Base-by-base conservation (phyloP, 139 green algal species). In the Marvania coccoides region DNA sequence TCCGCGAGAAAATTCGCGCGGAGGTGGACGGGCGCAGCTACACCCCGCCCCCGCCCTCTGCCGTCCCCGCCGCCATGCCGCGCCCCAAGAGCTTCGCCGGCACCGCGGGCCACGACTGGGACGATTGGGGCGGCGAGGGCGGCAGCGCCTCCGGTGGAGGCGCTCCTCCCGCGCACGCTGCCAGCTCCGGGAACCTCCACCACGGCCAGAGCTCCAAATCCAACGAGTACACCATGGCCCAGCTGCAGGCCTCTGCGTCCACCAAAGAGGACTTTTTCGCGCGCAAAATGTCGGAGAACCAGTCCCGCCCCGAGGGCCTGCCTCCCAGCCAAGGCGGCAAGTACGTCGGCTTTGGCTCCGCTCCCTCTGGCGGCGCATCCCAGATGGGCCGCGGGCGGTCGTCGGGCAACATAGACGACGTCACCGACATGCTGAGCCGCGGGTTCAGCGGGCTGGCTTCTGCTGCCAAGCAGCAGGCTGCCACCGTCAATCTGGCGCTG, bases 311-410 rank as follows among this genome's bases (percentile, higher is more conserved):
- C 1, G 92, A 97, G 10, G 71, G 72, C 24, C 28, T 98, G 33
- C 77, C 83, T 0, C 93, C 93, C 39, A 96, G 46, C 77, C 92
- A 97, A 62, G 67, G 93, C 31, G 94, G 93, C 53, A 98, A 98
- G 80, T 98, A 96, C 61, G 92, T 98, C 4, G 93, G 93, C 2
- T 98, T 98, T 83, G 93, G 93, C 24, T 97, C 87, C 10, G 63
- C 73, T 3, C 79, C 79, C 3, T 40, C 58, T 6, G 13, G 64
- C 7, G 23, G 12, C 5, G 53, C 47, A 6, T 8, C 46, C 23
- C 3, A 26, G 37, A 3, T 7, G 56, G 28, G 14, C 51, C 12
- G 1, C 42, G 15, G 14, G 6, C 6, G 8, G 29, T 35, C 35
- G 13, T 10, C 26, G 8, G 39, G 54, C 30, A 45, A 61, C 45